phyloP scores from a whole-genome alignment of 345 rosid species.

The Melastoma malabathricum region DNA sequence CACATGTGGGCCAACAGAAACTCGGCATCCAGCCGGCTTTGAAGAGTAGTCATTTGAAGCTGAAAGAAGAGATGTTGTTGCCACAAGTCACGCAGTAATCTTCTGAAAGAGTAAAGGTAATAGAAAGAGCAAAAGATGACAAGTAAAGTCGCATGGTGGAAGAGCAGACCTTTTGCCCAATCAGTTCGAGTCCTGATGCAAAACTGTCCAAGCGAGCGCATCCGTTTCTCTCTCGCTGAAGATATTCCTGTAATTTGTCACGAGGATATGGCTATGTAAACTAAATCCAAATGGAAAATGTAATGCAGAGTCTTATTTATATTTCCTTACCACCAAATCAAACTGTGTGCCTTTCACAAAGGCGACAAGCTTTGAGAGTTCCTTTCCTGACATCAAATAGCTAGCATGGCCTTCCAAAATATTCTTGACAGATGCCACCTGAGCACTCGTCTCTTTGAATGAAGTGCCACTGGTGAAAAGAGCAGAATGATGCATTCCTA shows the following conservation, averaged over 20 bases:
- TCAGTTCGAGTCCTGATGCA: constrained; percentile 83
- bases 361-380: constrained; percentile 95
- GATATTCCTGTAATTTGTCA: constrained; percentile 58
- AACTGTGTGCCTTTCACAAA: constrained; percentile 99
- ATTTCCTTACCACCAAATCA: constrained; percentile 76
- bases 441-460: constrained; percentile 81
- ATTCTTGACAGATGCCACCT: constrained; percentile 76
- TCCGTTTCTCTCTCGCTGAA: constrained; percentile 83
- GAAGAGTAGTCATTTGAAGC: constrained; percentile 95
- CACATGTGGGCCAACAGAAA: constrained; percentile 98
- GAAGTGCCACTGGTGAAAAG: constrained; percentile 39
- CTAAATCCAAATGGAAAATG: constrained; percentile 6
- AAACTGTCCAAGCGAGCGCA: constrained; percentile 83
- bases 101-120: neutral
- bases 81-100: neutral
- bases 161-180: constrained; percentile 89
- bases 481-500: neutral
- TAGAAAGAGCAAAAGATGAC: constrained; percentile 4
- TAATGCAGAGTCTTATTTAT: constrained; percentile 2
- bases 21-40: constrained; percentile 89
- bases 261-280: neutral
- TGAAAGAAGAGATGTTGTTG: constrained; percentile 16
- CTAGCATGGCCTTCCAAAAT: constrained; percentile 93
- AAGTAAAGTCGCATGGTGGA: too few species aligned
- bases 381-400: constrained; percentile 93